Base-by-base conservation (phyloP, 768 basidiomycete genomes). In the Tulasnella sp. region DNA sequence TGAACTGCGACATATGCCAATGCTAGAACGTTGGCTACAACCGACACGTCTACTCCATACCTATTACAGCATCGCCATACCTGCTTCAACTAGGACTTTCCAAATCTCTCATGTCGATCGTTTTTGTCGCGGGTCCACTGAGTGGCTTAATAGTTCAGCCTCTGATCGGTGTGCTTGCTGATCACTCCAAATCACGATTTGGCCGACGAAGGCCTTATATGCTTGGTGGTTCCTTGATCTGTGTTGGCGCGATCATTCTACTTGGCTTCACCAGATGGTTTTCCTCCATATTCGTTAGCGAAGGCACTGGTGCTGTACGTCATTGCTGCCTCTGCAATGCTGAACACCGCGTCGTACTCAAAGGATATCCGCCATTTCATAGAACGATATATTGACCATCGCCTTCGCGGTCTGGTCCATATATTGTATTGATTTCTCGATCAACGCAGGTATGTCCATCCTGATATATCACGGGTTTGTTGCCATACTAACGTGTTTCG, bases 121-220 rank as follows among this genome's bases (percentile, higher is more conserved):
- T 96, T 9, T 92, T 98, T 67, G 75, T 94, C 42, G 93, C 93
- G 2, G 93, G 92, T 0, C 93, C 90, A 1, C 71, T 93, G 6
- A 89, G 86, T 0, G 93, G 92, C 2, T 76, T 98, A 19, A 73
- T 97, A 43, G 85, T 94, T 62, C 93, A 97, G 65, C 94, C 92
- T 0, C 67, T 93, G 40, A 88, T 94, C 63, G 87, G 89, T 79
- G 75, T 90, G 19, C 73, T 93, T 42, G 84, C 91, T 23, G 93
- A 97, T 67, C 80, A 81, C 40, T 90, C 82, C 37, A 84, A 80
- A 45, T 92, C 89, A 2, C 75, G 80, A 3, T 88, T 85, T 61
- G 93, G 93, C 6, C 73, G 93, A 51, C 75, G 93, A 62, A 70
- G 91, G 66, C 93, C 93, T 0, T 90, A 84, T 69, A 93, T 97